Evolutionary conservation across 257 asterid genomes (phyloP).

Genomic region (Schizonepeta tenuifolia): DNA sequence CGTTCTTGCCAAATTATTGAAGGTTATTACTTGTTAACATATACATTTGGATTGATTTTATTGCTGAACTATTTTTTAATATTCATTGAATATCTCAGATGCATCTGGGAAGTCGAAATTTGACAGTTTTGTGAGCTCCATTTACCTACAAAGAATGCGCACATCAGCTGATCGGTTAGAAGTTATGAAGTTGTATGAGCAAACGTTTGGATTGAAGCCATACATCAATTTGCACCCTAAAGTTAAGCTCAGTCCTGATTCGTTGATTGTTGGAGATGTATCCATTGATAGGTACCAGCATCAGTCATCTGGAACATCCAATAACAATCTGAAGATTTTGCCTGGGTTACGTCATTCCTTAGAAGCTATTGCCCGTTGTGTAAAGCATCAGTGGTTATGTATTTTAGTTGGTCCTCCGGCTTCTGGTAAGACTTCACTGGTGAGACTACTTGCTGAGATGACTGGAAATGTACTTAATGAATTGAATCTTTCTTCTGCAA

Average conservation of each 20-base stretch:
- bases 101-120: constrained; percentile 52
- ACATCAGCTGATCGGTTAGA: constrained; percentile 71
- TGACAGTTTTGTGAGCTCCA: constrained; percentile 79
- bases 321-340: constrained; percentile 62
- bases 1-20: constrained; percentile 92
- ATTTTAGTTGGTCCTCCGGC: constrained; percentile 91
- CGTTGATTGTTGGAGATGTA: constrained; percentile 59
- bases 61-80: constrained; percentile 27
- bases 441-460: constrained; percentile 79
- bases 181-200: constrained; percentile 71
- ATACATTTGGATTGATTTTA: constrained; percentile 22
- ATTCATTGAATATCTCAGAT: constrained; percentile 46
- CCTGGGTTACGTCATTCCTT: constrained; percentile 72
- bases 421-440: constrained; percentile 87
- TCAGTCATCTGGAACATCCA: constrained; percentile 51
- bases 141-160: constrained; percentile 96
- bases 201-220: constrained; percentile 71
- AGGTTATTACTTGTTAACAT: constrained; percentile 46
- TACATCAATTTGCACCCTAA: constrained; percentile 64
- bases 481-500: constrained; percentile 88
- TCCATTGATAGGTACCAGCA: constrained; percentile 60
- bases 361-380: constrained; percentile 75
- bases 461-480: constrained; percentile 88
- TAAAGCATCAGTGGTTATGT: constrained; percentile 90
- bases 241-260: constrained; percentile 58